Conservation (phyloP, 2,329 filamentous ascomycete genomes). For the Dactylellina parvicollis region DNA sequence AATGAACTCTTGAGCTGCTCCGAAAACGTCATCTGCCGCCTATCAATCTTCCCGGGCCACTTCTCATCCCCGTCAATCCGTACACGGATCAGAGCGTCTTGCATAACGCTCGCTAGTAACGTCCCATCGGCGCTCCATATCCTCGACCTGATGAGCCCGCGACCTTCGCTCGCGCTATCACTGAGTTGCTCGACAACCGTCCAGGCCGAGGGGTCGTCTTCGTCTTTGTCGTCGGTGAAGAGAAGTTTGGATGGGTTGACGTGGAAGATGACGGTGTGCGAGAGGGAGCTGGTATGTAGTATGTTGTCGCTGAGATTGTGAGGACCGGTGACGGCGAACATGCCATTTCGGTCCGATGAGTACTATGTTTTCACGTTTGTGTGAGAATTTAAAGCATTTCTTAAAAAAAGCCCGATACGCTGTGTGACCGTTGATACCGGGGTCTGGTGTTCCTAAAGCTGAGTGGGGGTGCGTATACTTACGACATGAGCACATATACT, state of each 20-base stretch:
- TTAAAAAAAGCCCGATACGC: no score
- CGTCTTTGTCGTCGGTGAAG: slow-evolving; percentile 1
- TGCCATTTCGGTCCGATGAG: slow-evolving; percentile 48
- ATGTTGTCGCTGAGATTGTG: slow-evolving; percentile 51
- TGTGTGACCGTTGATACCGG: background rate
- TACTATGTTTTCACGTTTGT: slow-evolving; percentile 17
- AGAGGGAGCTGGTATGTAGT: slow-evolving; percentile 46
- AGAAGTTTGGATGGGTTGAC: slow-evolving; percentile 42
- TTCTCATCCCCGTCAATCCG: slow-evolving; percentile 16
- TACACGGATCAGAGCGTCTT: slow-evolving; percentile 47
- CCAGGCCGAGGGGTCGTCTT: slow-evolving; percentile 23
- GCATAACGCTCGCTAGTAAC: slow-evolving; percentile 38
- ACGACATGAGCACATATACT: slow-evolving; percentile 52
- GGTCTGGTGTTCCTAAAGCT: background rate
- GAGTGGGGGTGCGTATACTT: slow-evolving; percentile 17
- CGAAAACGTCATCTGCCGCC: slow-evolving; percentile 31
- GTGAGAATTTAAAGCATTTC: no score
- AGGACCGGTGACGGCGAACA: slow-evolving; percentile 42
- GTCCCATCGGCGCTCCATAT: slow-evolving; percentile 47
- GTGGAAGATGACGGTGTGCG: slow-evolving; percentile 51
- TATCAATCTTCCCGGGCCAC: slow-evolving; percentile 8
- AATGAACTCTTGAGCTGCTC: slow-evolving; percentile 44
- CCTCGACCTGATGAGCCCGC: slow-evolving; percentile 41
- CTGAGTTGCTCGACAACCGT: slow-evolving; percentile 39
- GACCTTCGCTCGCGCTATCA: slow-evolving; percentile 48